Conservation (phyloP, 1,284 basidiomycete species). For the Puccinia hordei region DNA sequence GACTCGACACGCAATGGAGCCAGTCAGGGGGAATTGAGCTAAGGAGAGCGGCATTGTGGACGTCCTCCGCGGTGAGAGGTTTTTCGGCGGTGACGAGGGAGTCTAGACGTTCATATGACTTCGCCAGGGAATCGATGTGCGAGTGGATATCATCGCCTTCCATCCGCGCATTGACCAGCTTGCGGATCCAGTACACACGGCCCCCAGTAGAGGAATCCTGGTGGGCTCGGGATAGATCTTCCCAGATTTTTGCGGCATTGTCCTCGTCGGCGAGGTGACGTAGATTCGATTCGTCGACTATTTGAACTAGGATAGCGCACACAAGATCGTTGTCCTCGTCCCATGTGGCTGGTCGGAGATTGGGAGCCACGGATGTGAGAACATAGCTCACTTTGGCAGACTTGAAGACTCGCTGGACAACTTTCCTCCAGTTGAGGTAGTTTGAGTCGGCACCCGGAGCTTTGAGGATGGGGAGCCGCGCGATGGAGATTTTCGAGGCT, state of each 20-base stretch:
- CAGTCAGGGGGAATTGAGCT: not conserved
- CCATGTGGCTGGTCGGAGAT: conserved; percentile 1
- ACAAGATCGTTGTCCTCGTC: not conserved
- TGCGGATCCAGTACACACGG: not conserved
- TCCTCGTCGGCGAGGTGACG: not conserved
- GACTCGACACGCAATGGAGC: not conserved
- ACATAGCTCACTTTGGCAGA: not conserved
- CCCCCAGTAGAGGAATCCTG: not conserved
- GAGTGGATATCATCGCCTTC: not conserved
- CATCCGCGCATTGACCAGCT: not conserved
- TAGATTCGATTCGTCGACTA: not conserved
- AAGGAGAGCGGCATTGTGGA: not conserved
- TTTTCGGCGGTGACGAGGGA: not conserved
- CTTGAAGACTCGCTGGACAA: not conserved
- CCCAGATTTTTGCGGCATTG: conserved; percentile 2
- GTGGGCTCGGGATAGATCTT: not conserved
- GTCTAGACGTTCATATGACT: not conserved
- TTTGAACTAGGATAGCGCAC: not conserved
- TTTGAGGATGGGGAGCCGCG: no score
- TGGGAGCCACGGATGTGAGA: not conserved
- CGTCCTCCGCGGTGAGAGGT: not conserved
- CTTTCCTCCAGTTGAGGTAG: conserved; percentile 5
- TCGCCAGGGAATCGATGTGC: not conserved
- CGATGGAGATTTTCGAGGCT: no score
- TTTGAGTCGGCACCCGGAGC: not conserved